Conservation (phyloP, 805 yeast species). For the Starmera quercuum region DNA sequence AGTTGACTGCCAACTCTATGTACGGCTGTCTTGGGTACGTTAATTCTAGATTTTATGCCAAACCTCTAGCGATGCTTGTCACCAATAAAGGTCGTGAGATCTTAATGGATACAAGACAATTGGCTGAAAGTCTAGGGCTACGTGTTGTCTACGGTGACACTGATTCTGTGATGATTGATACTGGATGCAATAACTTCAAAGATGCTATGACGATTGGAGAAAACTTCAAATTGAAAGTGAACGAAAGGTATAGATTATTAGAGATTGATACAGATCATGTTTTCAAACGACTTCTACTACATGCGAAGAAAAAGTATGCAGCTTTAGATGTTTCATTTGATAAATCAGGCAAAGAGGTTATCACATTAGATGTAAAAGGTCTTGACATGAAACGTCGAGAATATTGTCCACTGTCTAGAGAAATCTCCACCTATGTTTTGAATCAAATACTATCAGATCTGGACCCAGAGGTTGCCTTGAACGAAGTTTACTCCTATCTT, state of each 20-base stretch:
- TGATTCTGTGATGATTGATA: conserved; percentile 97
- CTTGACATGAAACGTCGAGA: conserved; percentile 96
- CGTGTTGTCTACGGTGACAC: conserved; percentile 97
- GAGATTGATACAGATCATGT: conserved; percentile 96
- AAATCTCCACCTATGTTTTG: conserved; percentile 70
- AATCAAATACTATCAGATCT: conserved; percentile 61
- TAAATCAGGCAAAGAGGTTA: conserved; percentile 47
- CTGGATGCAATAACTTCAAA: conserved; percentile 58
- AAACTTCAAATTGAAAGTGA: conserved; percentile 76
- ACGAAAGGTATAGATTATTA: conserved; percentile 76
- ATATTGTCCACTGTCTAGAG: conserved; percentile 87
- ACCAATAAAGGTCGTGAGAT: conserved; percentile 95
- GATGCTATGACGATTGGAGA: conserved; percentile 83
- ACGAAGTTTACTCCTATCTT: conserved; percentile 64
- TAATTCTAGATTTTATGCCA: conserved; percentile 88
- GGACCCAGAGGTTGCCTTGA: conserved; percentile 72
- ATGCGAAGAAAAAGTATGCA: conserved; percentile 97
- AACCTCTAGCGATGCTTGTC: conserved; percentile 91
- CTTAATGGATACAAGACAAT: conserved; percentile 82
- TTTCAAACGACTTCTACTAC: conserved; percentile 74
- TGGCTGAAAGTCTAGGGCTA: conserved; percentile 79
- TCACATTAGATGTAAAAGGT: conserved; percentile 84
- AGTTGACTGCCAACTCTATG: conserved; percentile 98
- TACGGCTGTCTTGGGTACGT: conserved; percentile 96
- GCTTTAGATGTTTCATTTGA: conserved; percentile 60